phyloP scores from a whole-genome alignment of 108 stramenopile species.

The Parmales sp. region DNA sequence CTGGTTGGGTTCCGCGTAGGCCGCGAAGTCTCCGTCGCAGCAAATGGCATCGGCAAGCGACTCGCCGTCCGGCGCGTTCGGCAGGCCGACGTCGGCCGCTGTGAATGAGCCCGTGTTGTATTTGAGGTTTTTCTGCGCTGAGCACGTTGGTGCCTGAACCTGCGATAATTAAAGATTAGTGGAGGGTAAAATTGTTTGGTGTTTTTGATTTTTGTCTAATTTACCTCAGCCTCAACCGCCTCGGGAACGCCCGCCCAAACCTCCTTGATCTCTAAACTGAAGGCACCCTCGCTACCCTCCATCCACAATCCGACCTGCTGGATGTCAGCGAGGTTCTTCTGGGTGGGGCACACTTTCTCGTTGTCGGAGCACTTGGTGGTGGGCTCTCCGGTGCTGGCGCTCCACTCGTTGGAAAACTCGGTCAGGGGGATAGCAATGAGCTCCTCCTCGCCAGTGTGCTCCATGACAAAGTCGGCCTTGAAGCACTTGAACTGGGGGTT shows the following conservation, averaged over 20 bases:
- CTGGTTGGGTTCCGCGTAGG: slow-evolving; percentile 9
- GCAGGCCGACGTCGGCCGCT: neutral
- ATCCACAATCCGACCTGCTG: slow-evolving; percentile 10
- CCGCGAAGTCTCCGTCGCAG: slow-evolving; percentile 11
- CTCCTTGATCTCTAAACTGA: slow-evolving; percentile 9
- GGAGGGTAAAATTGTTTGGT: neutral
- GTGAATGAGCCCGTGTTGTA: neutral
- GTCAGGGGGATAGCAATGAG: slow-evolving; percentile 7
- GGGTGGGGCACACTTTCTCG: neutral
- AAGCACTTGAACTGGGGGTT: slow-evolving; percentile 1
- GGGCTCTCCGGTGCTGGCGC: slow-evolving; percentile 4
- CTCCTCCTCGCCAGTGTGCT: slow-evolving; percentile 3
- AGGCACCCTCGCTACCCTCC: slow-evolving; percentile 4
- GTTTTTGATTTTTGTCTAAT: neutral
- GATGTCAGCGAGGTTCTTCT: neutral
- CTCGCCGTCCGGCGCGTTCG: neutral
- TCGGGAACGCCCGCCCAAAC: neutral
- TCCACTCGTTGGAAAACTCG: slow-evolving; percentile 14
- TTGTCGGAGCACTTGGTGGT: slow-evolving; percentile 9
- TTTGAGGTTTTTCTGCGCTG: neutral
- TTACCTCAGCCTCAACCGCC: neutral
- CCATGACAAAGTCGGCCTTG: slow-evolving; percentile 15
- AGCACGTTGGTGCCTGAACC: neutral
- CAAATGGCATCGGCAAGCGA: slow-evolving; percentile 15
- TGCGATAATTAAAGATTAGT: neutral